Conservation (phyloP, 352 stramenopile genomes). For the Peronospora belbahrii region DNA sequence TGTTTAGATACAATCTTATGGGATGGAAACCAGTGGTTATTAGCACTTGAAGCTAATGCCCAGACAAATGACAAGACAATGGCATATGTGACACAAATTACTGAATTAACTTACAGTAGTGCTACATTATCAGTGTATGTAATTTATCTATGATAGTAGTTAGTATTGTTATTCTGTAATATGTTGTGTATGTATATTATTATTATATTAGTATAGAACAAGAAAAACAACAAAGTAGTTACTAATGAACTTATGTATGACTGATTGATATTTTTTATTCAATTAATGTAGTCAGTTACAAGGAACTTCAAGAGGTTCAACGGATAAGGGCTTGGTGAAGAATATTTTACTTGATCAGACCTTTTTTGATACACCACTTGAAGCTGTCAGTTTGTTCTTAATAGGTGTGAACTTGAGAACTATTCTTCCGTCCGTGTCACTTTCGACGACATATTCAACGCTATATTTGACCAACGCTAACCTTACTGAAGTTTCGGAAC, state of each 20-base stretch:
- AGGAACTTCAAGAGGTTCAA: constrained; percentile 18
- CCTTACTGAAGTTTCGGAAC: constrained; percentile 31
- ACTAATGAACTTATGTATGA: too few species aligned
- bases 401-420: constrained; percentile 30
- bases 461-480: constrained; percentile 45
- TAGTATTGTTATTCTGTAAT: constrained; percentile 5
- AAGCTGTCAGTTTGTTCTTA: constrained; percentile 30
- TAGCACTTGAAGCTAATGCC: constrained; percentile 24
- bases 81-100: constrained; percentile 43
- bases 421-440: constrained; percentile 25
- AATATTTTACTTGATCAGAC: constrained; percentile 40
- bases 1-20: constrained; percentile 41
- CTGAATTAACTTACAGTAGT: constrained; percentile 27
- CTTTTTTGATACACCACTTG: constrained; percentile 43
- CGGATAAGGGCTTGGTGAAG: constrained; percentile 33
- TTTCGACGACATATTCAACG: constrained; percentile 21
- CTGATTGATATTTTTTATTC: background rate
- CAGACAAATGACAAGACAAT: constrained; percentile 26
- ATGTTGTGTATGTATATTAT: too few species aligned
- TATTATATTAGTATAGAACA: too few species aligned
- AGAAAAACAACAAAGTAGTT: too few species aligned
- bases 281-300: constrained; percentile 23
- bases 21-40: constrained; percentile 29
- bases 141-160: constrained; percentile 1
- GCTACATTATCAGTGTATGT: constrained; percentile 38